Conservation (phyloP, 2,329 filamentous ascomycete species). For the Atkinsonella hypoxylon region DNA sequence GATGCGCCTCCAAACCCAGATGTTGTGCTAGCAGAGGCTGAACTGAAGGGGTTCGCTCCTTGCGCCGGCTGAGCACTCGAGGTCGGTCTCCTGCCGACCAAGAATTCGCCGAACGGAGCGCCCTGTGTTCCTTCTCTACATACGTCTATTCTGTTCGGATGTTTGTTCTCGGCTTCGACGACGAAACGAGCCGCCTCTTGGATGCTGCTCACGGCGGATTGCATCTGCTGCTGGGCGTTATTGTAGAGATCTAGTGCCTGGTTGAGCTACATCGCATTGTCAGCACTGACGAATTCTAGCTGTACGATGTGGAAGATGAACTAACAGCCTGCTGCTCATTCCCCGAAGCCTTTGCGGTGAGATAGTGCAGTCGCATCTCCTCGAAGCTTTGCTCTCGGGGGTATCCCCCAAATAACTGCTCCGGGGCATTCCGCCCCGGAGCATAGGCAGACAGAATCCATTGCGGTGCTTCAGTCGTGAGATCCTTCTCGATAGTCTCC, state of each 20-base stretch:
- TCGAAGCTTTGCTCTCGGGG: constrained; percentile 78
- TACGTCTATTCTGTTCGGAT: constrained; percentile 63
- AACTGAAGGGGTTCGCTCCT: constrained; percentile 31
- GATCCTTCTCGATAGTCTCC: constrained; percentile 51
- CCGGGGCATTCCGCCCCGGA: constrained; percentile 63
- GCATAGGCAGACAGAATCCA: constrained; percentile 86
- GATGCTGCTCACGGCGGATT: constrained; percentile 55
- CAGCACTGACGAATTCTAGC: background rate
- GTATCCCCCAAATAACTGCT: constrained; percentile 71
- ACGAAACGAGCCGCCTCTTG: constrained; percentile 63
- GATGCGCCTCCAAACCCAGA: constrained; percentile 21
- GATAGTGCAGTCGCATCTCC: constrained; percentile 70
- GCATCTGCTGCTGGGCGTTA: constrained; percentile 58
- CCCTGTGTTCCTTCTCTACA: constrained; percentile 35
- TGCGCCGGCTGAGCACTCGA: constrained; percentile 14
- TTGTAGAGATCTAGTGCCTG: constrained; percentile 50
- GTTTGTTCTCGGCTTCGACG: constrained; percentile 50
- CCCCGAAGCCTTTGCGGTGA: constrained; percentile 44
- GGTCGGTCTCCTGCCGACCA: constrained; percentile 23
- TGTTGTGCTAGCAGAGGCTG: constrained; percentile 9
- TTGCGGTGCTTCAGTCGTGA: constrained; percentile 58
- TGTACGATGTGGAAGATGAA: constrained; percentile 4
- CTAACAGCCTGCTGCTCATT: constrained; percentile 43
- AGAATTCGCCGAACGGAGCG: constrained; percentile 33
- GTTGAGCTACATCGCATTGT: constrained; percentile 32